A percentile compares a stretch with the other conserved stretches of the same genome.
Evolutionary conservation across 2,329 filamentous ascomycete genomes (phyloP).

Genomic region (Colletotrichum tropicale): DNA sequence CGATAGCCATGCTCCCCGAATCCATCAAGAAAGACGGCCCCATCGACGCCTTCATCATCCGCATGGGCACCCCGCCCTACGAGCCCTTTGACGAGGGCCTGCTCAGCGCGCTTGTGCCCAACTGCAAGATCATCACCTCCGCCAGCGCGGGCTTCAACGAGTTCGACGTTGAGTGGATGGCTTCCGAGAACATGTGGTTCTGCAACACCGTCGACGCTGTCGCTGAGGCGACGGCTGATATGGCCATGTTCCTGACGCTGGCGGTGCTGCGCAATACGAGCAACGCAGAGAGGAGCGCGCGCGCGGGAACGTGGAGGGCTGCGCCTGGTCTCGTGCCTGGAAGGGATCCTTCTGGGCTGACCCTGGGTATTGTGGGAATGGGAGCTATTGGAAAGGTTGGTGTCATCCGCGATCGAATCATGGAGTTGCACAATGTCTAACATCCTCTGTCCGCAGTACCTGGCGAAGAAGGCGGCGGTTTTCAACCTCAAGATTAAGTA

Average conservation of each 20-base stretch:
- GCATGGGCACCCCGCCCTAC: constrained; percentile 53
- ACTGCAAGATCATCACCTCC: constrained; percentile 50
- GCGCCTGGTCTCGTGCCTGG: constrained; percentile 22
- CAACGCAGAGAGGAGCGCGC: constrained; percentile 38
- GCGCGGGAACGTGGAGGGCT: constrained; percentile 41
- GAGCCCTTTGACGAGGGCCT: constrained; percentile 54
- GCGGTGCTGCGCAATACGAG: constrained; percentile 48
- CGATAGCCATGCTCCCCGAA: constrained; percentile 37
- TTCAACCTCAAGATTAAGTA: constrained; percentile 51
- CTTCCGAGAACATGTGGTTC: constrained; percentile 49
- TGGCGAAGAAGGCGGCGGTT: constrained; percentile 40
- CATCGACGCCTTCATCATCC: constrained; percentile 51
- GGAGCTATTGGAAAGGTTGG: constrained; percentile 48
- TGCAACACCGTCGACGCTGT: constrained; percentile 59
- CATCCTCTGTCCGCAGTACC: constrained; percentile 23
- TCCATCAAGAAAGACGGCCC: constrained; percentile 40
- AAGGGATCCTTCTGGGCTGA: constrained; percentile 27
- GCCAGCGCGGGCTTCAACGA: constrained; percentile 53
- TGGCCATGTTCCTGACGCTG: constrained; percentile 42
- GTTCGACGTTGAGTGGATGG: constrained; percentile 49
- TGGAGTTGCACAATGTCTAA: neutral
- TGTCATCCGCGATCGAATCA: neutral
- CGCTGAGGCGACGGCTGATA: constrained; percentile 56
- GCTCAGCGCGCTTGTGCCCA: constrained; percentile 40
- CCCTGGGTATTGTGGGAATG: constrained; percentile 53